Evolutionary conservation across 2,329 filamentous ascomycete species (phyloP), one percentile per base, ranked within the genome.

Genomic region (Fusarium sp.): DNA sequence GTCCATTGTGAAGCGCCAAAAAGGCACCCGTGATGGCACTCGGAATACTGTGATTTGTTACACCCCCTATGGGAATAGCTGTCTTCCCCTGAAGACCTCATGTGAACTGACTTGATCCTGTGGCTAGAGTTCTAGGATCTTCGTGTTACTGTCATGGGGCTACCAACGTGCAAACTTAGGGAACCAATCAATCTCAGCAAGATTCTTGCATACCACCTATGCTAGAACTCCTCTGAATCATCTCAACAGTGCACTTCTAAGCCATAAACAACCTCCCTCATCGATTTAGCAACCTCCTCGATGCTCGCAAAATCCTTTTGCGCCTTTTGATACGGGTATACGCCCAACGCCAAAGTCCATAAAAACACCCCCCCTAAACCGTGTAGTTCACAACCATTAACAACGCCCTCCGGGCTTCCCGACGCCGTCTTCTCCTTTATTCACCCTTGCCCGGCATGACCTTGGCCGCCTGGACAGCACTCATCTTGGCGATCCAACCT

Each of bases 401-500:
- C 56, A 25, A 6, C 20, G 23, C 48, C 18, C 10, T 25, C 14
- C 48, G n/a, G 27, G 23, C 8, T 16, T 65, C 27, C 39, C 7
- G 16, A 25, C n/a, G 3, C 5, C 6, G 16, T 43, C 3, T 23
- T 6, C 14, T 25, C 18, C 13, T 30, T 77, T 85, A 85, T 78
- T 90, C 88, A 58, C 87, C 86, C 82, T 90, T 90, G 27, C 90
- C 88, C 6, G 90, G 87, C 84, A 90, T 92, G 54, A 92, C 95
- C 87, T 98, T 98, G 56, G 95, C 95, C 2, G 95, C 96, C 84
- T 98, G 95, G 18, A 99, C 93, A 27, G 97, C 96, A 79, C 95
- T 96, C 93, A 99, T 97, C 88, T 99, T 99, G 76, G 94, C 93
- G 72, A 97, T 96, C 95, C 97, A 99, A 25, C 92, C 94, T 18